A percentile compares a stretch with the other conserved stretches of the same genome.
Evolutionary conservation across 257 asterid species (phyloP).

Genomic region (Solanum habrochaites): DNA sequence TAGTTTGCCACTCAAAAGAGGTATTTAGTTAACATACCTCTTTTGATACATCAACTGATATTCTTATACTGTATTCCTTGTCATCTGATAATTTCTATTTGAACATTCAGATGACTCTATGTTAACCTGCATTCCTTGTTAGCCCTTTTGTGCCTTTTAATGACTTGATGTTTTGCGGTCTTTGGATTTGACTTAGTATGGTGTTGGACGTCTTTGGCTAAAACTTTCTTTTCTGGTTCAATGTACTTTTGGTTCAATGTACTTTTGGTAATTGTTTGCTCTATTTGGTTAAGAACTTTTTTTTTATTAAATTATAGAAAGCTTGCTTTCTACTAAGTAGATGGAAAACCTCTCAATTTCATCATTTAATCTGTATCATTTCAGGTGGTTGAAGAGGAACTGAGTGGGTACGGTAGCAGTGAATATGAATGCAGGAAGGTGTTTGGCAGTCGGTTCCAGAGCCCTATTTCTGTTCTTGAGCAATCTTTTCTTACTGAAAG

Average conservation of each 20-base stretch:
- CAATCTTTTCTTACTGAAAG: constrained; percentile 22
- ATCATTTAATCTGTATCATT: not conserved
- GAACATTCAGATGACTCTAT: not conserved
- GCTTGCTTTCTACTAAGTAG: not conserved
- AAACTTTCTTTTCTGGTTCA: not conserved
- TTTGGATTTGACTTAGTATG: not conserved
- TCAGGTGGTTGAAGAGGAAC: constrained; percentile 32
- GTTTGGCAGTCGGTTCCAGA: constrained; percentile 22
- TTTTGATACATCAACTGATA: not conserved
- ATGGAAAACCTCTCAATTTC: not conserved
- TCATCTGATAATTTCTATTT: not conserved
- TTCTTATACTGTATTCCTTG: not conserved
- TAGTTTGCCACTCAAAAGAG: not conserved
- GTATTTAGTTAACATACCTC: not conserved
- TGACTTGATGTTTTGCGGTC: not conserved
- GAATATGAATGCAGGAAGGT: constrained; percentile 20
- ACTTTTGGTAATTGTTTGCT: not conserved
- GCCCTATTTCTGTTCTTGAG: constrained; percentile 38
- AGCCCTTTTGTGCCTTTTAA: not conserved
- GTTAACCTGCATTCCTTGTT: not conserved
- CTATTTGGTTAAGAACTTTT: not conserved
- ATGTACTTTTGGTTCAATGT: not conserved
- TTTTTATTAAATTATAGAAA: not conserved
- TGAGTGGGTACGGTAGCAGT: constrained; percentile 13
- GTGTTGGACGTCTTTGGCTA: not conserved